A percentile compares a stretch with the other conserved stretches of the same genome.
Conservation (phyloP, 352 stramenopile species). For the Aphanomyces euteiches region DNA sequence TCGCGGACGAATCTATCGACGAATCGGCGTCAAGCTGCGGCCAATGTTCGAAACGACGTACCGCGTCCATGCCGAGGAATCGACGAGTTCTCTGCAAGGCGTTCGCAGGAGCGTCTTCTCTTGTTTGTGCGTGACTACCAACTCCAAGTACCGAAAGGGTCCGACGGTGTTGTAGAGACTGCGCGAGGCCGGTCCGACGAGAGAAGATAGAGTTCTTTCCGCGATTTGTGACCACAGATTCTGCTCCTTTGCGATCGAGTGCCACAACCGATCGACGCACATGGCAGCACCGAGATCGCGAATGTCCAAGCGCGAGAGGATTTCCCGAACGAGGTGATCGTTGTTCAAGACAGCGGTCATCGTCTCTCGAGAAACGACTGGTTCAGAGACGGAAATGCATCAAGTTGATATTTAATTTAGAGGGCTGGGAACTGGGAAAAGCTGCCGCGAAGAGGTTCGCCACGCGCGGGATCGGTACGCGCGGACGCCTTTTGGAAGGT, state of each 20-base stretch:
- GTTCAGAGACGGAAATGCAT: too few relatives aligned
- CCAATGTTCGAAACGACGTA: neutral
- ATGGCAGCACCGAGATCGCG: neutral
- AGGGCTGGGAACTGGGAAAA: constrained; percentile 36
- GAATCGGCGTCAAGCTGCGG: neutral
- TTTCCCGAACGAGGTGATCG: neutral
- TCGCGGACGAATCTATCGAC: neutral
- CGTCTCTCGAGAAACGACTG: too few relatives aligned
- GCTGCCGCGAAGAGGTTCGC: constrained; percentile 46
- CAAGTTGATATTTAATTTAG: too few relatives aligned
- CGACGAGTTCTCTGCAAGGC: neutral
- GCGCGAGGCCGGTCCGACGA: neutral
- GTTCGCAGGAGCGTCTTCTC: neutral
- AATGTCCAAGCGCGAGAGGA: neutral
- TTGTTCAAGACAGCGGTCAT: neutral
- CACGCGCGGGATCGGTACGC: neutral
- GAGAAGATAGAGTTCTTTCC: neutral
- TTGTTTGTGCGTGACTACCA: neutral
- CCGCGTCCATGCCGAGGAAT: neutral
- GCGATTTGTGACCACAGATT: neutral
- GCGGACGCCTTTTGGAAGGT: constrained; percentile 36
- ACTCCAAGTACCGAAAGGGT: neutral
- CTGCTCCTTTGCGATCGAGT: neutral
- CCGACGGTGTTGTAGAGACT: neutral
- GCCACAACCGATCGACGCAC: neutral